Conservation (phyloP, 2,329 filamentous ascomycete genomes). For the Arthrobotrys megalospora region DNA sequence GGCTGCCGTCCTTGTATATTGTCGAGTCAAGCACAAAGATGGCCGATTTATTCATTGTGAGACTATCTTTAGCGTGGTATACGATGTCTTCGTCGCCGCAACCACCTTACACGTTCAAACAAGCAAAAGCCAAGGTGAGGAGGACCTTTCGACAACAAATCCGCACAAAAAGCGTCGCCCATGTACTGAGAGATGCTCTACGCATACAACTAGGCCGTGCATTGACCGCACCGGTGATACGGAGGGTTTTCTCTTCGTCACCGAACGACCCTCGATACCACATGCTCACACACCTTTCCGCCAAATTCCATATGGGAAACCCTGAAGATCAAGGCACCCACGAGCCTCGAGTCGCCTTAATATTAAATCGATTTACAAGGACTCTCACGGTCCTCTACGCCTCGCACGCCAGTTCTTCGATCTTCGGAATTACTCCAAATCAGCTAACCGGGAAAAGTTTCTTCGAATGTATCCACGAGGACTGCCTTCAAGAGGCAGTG, state of each 20-base stretch:
- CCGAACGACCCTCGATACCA: conserved; percentile 88
- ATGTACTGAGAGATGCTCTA: conserved; percentile 58
- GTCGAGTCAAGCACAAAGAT: conserved; percentile 77
- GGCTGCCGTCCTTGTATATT: conserved; percentile 86
- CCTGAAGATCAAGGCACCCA: conserved; percentile 74
- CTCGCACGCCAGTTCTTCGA: conserved; percentile 80
- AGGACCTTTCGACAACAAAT: conserved; percentile 66
- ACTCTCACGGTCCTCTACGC: conserved; percentile 89
- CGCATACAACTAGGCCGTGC: conserved; percentile 75
- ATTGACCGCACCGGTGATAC: conserved; percentile 81
- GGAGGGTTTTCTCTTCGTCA: conserved; percentile 84
- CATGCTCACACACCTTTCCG: conserved; percentile 87
- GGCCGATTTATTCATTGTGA: conserved; percentile 85
- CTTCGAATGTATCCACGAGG: conserved; percentile 86
- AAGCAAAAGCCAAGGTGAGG: conserved; percentile 81
- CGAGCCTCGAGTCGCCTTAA: conserved; percentile 85
- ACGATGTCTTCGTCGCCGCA: conserved; percentile 88
- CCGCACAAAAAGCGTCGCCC: conserved; percentile 13
- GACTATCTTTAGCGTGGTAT: conserved; percentile 89
- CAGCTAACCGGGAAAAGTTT: conserved; percentile 83
- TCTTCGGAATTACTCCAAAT: conserved; percentile 80
- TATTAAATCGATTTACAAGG: conserved; percentile 87
- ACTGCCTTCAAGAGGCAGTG: conserved; percentile 82
- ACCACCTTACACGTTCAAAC: conserved; percentile 82
- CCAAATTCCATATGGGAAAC: conserved; percentile 76